Base-by-base conservation (phyloP, 768 basidiomycete species). In the Mycena metata region DNA sequence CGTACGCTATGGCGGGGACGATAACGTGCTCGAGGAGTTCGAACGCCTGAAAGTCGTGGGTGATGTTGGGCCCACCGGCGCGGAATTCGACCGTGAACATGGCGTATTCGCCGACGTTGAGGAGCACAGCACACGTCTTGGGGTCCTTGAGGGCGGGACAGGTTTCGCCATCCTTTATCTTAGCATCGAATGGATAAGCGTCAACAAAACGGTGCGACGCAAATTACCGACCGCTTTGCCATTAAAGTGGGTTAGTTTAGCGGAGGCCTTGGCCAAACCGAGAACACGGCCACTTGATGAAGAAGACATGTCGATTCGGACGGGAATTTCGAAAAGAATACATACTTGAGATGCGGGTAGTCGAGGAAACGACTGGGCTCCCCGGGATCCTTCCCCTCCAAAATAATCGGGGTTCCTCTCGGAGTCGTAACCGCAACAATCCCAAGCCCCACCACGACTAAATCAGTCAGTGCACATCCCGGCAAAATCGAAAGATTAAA, bases 41-140 rank as follows among this genome's bases (percentile, higher is more conserved):
- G 5, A 70, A 54, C n/a, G 60, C 69, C 13, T 70, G 42, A 30
- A 70, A 70, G 60, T 70, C 69, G 49, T 52, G 64, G 3, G 60
- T 57, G 19, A 70, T 23, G 45, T 42, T 51, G 10, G 66, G 69
- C 23, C 60, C 69, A 1, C 69, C 69, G 7, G 64, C 65, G n/a
- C 69, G 69, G 30, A 64, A 70, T 42, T 71, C 55, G 16, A 71
- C 23, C 17, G 5, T 47, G 52, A 70, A 54, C 52, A 57, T 56
- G 24, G 69, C 69, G 41, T 70, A 50, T 21, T 70, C 69, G 15
- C 69, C 69, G 30, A 66, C 51, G 19, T 67, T 62, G 39, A 70
- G 66, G 5, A 66, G 47, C 26, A 70, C 69, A 2, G 65, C 63
- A 35, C 60, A 67, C 41, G n/a, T 46, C 5, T 49, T 36, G 19